Evolutionary conservation across 805 yeast species (phyloP).

Genomic region (Lachancea quebecensis): DNA sequence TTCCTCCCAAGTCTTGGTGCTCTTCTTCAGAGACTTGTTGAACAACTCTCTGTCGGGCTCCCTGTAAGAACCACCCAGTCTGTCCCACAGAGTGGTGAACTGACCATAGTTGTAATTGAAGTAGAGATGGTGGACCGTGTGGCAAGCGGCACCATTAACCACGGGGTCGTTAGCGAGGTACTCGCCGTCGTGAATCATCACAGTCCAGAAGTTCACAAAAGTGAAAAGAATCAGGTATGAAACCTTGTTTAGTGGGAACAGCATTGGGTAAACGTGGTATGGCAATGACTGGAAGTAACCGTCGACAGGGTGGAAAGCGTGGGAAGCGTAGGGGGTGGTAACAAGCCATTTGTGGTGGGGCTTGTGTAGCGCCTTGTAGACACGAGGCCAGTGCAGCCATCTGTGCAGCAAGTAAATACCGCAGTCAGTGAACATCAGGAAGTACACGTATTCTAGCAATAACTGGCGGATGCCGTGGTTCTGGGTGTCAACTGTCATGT

Average conservation of each 20-base stretch:
- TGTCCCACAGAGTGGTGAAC: constrained; percentile 97
- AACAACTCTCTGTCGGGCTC: constrained; percentile 84
- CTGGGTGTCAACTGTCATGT: constrained; percentile 54
- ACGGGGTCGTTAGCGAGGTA: constrained; percentile 89
- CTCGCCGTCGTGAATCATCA: constrained; percentile 97
- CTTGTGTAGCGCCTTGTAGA: constrained; percentile 84
- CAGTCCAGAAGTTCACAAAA: constrained; percentile 96
- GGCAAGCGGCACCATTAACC: constrained; percentile 97
- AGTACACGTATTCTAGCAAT: constrained; percentile 61
- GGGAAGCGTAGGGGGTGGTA: constrained; percentile 96
- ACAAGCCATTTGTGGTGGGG: constrained; percentile 99
- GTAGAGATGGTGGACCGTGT: constrained; percentile 92
- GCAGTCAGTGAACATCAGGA: constrained; percentile 89
- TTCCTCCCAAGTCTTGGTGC: constrained; percentile 55
- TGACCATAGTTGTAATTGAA: constrained; percentile 98
- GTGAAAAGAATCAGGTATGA: constrained; percentile 77
- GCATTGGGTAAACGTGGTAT: constrained; percentile 83
- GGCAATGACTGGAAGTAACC: constrained; percentile 92
- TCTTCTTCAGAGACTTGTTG: constrained; percentile 52
- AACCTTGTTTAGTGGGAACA: constrained; percentile 88
- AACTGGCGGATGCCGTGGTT: constrained; percentile 66
- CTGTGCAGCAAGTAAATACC: constrained; percentile 89
- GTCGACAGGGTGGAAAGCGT: constrained; percentile 97
- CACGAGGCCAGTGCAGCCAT: constrained; percentile 84
- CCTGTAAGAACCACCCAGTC: constrained; percentile 90